phyloP scores from a whole-genome alignment of 2,329 filamentous ascomycete species.

The Cladosporium sp. region DNA sequence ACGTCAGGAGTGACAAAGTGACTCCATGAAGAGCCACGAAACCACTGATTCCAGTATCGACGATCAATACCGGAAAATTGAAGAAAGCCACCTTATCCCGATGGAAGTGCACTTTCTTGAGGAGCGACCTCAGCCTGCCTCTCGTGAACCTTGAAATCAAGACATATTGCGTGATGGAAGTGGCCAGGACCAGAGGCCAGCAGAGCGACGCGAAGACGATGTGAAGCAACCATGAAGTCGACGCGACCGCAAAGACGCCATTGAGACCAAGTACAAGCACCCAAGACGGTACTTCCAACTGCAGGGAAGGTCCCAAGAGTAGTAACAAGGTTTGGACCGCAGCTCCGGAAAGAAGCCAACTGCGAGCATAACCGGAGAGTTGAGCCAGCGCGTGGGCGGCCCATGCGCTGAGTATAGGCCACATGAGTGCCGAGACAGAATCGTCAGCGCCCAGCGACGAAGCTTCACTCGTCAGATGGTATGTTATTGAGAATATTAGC shows the following conservation, averaged over 20 bases:
- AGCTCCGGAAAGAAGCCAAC: constrained; percentile 26
- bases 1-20: constrained; percentile 47
- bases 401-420: background rate
- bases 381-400: background rate
- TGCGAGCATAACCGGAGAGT: constrained; percentile 19
- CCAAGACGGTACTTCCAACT: constrained; percentile 42
- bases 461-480: background rate
- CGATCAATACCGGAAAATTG: constrained; percentile 49
- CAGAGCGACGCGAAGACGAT: constrained; percentile 40
- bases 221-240: constrained; percentile 52
- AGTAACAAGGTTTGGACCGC: constrained; percentile 25
- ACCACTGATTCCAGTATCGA: constrained; percentile 52
- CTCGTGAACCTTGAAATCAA: constrained; percentile 28
- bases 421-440: background rate
- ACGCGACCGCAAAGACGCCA: constrained; percentile 40
- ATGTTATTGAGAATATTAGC: too few species aligned
- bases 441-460: background rate
- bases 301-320: constrained; percentile 23
- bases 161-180: constrained; percentile 47
- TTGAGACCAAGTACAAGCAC: constrained; percentile 38
- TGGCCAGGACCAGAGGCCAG: constrained; percentile 40
- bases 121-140: constrained; percentile 21
- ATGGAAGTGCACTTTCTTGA: constrained; percentile 46
- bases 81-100: constrained; percentile 50
- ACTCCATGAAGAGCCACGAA: constrained; percentile 50